Evolutionary conservation across 331 rosid species (phyloP).

Genomic region (Acacia pycnantha): DNA sequence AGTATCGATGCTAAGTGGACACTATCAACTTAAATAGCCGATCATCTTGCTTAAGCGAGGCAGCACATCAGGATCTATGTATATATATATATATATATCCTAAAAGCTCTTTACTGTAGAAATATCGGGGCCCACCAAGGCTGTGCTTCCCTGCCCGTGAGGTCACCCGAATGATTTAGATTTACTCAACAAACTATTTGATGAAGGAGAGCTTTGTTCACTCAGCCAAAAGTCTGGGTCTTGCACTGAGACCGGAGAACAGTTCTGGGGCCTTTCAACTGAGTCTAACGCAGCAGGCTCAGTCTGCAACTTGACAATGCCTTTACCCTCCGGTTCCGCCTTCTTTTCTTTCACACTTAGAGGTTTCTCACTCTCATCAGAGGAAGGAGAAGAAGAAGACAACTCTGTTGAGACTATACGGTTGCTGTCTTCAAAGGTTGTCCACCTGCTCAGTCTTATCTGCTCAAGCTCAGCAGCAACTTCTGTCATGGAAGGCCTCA

Average conservation of each 20-base stretch:
- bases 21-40: neutral
- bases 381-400: conserved; percentile 54
- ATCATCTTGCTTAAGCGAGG: neutral
- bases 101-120: neutral
- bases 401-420: conserved; percentile 42
- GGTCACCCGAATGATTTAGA: conserved; percentile 29
- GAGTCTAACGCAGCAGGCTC: conserved; percentile 35
- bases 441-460: conserved; percentile 42
- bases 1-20: no score
- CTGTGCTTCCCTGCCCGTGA: neutral
- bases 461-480: conserved; percentile 79
- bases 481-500: conserved; percentile 91
- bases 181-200: conserved; percentile 64
- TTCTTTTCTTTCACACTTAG: conserved; percentile 24
- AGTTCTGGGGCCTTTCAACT: conserved; percentile 31
- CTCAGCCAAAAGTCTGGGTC: conserved; percentile 68
- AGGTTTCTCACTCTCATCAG: conserved; percentile 56
- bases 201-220: conserved; percentile 80
- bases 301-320: conserved; percentile 15
- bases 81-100: neutral
- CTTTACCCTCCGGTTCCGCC: conserved; percentile 30
- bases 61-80: neutral
- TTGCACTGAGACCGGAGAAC: conserved; percentile 70
- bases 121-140: neutral
- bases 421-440: conserved; percentile 43